Evolutionary conservation across 2,329 filamentous ascomycete genomes (phyloP), one percentile per base, ranked within the genome.

Genomic region (Epichloe typhina): DNA sequence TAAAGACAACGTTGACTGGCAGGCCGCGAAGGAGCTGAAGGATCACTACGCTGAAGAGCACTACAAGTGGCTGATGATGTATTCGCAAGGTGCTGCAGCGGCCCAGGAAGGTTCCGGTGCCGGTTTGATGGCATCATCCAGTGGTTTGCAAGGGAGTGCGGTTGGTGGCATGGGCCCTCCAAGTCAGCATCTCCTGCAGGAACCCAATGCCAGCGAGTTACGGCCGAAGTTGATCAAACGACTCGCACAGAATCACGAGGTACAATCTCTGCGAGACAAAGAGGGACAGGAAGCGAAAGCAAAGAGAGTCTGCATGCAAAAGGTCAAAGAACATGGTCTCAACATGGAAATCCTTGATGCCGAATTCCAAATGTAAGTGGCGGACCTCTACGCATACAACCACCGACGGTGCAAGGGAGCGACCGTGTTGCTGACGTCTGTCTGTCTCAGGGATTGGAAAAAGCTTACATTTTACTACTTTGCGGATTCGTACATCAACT

Each of bases 391-490:
- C 33, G n/a, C 23, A 12, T 11, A 13, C 12, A n/a, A n/a, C 12
- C 7, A 15, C 26, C 15, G 36, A 15, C 36, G 13, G 36, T 21
- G n/a, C 11, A 3, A 35, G 6, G 17, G 11, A 44, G 17, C 26
- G 12, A 36, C 21, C 11, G 7, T 36, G 7, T 43, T 39, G 17
- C 57, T 56, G 52, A 61, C 49, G 13, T 11, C n/a, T 19, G 15
- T 19, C 19, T 19, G 19, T 36, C 11, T 31, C 59, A 96, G 91
- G 83, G 93, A 98, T 66, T 96, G 89, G 82, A 95, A 97, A 71
- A 98, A 98, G 66, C 73, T 98, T 51, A 98, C 94, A 0, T 97
- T 97, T 69, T 98, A 96, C 72, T 98, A 97, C 70, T 98, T 96
- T 65, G 91, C 93, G 50, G 90, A 96, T 63, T 83, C 88, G 0